Evolutionary conservation across 2,329 filamentous ascomycete genomes (phyloP).

Genomic region (Paracorniculantispora psalliotae): DNA sequence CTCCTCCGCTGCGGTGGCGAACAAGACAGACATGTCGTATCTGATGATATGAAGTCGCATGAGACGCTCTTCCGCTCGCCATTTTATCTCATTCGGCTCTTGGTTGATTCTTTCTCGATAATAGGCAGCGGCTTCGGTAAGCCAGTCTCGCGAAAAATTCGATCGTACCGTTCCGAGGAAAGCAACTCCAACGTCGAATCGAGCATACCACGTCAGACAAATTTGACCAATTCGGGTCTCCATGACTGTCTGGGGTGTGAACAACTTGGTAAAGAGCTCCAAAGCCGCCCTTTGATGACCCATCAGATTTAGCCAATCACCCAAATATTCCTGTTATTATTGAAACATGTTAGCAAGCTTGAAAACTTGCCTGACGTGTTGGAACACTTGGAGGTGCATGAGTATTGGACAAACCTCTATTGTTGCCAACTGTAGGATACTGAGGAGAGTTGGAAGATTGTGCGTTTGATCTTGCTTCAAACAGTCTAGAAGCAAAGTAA

Average conservation of each 20-base stretch:
- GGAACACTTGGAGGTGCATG: neutral
- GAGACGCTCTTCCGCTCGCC: conserved; percentile 63
- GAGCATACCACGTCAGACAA: conserved; percentile 81
- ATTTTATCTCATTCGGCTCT: conserved; percentile 58
- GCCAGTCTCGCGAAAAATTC: conserved; percentile 74
- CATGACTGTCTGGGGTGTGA: conserved; percentile 70
- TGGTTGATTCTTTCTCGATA: conserved; percentile 54
- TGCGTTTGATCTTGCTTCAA: conserved; percentile 67
- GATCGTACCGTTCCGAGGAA: conserved; percentile 77
- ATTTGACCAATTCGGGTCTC: conserved; percentile 65
- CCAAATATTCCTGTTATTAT: conserved; percentile 71
- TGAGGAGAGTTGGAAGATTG: conserved; percentile 70
- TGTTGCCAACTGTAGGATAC: conserved; percentile 85
- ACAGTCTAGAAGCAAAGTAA: conserved; percentile 67
- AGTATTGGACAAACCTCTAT: conserved; percentile 65
- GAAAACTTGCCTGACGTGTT: no score
- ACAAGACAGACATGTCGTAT: conserved; percentile 74
- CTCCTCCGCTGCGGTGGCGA: conserved; percentile 61
- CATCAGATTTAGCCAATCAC: conserved; percentile 91
- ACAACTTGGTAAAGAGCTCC: conserved; percentile 72
- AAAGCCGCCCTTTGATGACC: conserved; percentile 88
- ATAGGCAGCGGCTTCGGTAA: conserved; percentile 58
- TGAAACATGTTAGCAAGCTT: neutral
- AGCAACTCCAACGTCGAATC: conserved; percentile 81
- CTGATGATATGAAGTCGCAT: conserved; percentile 67